These are phyloP conservation scores for Plasmopara viticola DNA, from an alignment of 352 stramenopile species.

Conservation along the genomic window DNA sequence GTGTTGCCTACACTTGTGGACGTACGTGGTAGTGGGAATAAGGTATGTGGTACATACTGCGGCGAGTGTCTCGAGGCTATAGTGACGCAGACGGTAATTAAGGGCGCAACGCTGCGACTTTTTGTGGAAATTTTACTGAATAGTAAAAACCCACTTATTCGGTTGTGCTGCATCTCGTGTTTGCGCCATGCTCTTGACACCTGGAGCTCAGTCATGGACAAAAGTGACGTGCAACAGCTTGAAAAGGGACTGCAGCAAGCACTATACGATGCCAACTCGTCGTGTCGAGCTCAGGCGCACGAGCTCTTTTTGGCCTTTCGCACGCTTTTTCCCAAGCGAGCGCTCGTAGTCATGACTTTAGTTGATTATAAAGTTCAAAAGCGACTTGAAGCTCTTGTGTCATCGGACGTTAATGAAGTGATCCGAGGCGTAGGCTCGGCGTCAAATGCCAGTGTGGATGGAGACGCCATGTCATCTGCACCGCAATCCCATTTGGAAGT, in stretches of 20 bases:
- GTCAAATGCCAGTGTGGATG: slow-evolving; percentile 51
- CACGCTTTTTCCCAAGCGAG: slow-evolving; percentile 72
- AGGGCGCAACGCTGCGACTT: slow-evolving; percentile 62
- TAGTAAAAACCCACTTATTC: slow-evolving; percentile 81
- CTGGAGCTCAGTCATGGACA: slow-evolving; percentile 76
- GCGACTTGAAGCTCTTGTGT: slow-evolving; percentile 60
- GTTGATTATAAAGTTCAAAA: slow-evolving; percentile 83
- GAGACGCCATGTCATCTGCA: slow-evolving; percentile 19
- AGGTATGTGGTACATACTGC: slow-evolving; percentile 78
- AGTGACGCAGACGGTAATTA: slow-evolving; percentile 59
- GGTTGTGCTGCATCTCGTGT: slow-evolving; percentile 62
- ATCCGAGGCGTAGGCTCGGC: slow-evolving; percentile 20
- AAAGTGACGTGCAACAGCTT: slow-evolving; percentile 72
- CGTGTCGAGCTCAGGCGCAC: slow-evolving; percentile 57
- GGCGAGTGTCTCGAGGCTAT: slow-evolving; percentile 67
- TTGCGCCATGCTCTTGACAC: slow-evolving; percentile 40
- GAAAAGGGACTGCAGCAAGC: slow-evolving; percentile 66
- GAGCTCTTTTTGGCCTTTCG: slow-evolving; percentile 70
- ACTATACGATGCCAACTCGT: slow-evolving; percentile 74
- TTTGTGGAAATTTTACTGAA: slow-evolving; percentile 70
- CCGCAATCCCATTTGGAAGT: slow-evolving; percentile 47
- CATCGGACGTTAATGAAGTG: slow-evolving; percentile 22
- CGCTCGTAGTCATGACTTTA: slow-evolving; percentile 49
- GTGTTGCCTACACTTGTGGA: slow-evolving; percentile 68
- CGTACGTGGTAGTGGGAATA: slow-evolving; percentile 76